A percentile compares a stretch with the other conserved stretches of the same genome.
phyloP scores from a whole-genome alignment of 2,329 filamentous ascomycete genomes.

The Lasiodiplodia citricola region DNA sequence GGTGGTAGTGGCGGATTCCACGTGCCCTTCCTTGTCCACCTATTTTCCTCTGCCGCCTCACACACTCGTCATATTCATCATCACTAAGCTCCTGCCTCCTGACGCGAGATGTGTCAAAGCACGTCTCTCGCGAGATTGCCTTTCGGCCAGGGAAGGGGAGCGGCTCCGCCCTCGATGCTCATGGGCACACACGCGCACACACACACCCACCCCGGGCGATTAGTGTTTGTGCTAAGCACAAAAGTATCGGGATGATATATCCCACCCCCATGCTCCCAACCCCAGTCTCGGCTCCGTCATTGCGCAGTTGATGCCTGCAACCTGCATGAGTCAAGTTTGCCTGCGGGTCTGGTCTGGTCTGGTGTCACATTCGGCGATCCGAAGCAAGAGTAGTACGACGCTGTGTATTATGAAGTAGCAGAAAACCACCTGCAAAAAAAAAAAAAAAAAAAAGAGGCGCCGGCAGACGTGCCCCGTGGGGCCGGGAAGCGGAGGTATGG shows the following conservation, averaged over 20 bases:
- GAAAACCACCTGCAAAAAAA: not conserved
- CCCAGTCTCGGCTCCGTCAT: not conserved
- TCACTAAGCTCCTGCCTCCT: not conserved
- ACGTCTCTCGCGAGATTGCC: not conserved
- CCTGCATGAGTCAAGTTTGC: not conserved
- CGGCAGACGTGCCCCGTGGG: not conserved
- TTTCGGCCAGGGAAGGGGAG: not conserved
- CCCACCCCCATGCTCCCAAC: not conserved
- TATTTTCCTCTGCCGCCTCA: not conserved
- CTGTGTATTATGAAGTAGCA: not conserved
- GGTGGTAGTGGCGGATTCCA: not conserved
- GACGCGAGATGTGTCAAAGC: not conserved
- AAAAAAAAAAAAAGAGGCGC: not conserved
- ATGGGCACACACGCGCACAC: not conserved
- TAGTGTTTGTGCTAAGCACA: not conserved
- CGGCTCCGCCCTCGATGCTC: not conserved
- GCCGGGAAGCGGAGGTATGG: not conserved
- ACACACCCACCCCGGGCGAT: not conserved
- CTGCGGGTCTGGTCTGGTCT: not conserved
- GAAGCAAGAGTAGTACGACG: not conserved
- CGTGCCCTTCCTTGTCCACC: not conserved
- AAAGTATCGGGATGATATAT: not conserved
- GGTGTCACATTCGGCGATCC: not conserved
- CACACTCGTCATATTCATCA: not conserved
- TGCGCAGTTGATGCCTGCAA: not conserved